These are phyloP conservation scores for Neurospora sp. DNA, from an alignment of 495 filamentous ascomycete species.

Conservation along the genomic window DNA sequence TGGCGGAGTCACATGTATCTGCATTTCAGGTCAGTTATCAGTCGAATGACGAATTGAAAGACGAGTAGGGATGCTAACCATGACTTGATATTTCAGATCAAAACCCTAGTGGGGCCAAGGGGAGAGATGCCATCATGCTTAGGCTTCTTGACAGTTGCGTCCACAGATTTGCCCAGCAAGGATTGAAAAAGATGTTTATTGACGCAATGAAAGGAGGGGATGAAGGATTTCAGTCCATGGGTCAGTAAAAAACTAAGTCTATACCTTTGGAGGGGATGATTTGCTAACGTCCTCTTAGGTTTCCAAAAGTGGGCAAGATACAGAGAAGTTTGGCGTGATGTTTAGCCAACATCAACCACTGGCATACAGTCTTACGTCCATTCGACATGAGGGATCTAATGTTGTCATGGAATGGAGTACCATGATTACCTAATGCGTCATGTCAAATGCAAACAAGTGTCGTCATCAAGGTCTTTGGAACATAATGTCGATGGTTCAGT, in stretches of 20 bases:
- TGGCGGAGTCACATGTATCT: conserved; percentile 51
- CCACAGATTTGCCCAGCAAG: conserved; percentile 23
- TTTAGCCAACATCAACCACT: conserved; percentile 5
- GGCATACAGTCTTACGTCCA: background rate
- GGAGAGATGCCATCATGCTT: conserved; percentile 35
- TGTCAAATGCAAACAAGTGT: background rate
- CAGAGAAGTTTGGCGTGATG: conserved; percentile 34
- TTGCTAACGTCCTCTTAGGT: conserved; percentile 16
- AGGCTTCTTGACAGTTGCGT: conserved; percentile 36
- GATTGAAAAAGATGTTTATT: conserved; percentile 33
- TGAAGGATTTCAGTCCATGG: conserved; percentile 35
- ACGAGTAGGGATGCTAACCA: background rate
- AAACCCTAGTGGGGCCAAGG: conserved; percentile 22
- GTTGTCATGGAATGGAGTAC: background rate
- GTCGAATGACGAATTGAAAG: background rate
- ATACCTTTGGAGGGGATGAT: background rate
- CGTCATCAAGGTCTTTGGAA: background rate
- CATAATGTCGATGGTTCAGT: background rate
- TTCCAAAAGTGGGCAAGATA: conserved; percentile 42
- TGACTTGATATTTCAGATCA: conserved; percentile 13
- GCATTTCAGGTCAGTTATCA: conserved; percentile 37
- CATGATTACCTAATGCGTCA: background rate
- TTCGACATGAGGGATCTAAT: background rate
- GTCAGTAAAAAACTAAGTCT: conserved; percentile 23
- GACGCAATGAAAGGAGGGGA: conserved; percentile 35